Percentiles rank a stretch among this genome's conserved stretches.
These are phyloP conservation scores for Cucurbita pepo DNA, from an alignment of 306 rosid genomes.

Conservation along the genomic window DNA sequence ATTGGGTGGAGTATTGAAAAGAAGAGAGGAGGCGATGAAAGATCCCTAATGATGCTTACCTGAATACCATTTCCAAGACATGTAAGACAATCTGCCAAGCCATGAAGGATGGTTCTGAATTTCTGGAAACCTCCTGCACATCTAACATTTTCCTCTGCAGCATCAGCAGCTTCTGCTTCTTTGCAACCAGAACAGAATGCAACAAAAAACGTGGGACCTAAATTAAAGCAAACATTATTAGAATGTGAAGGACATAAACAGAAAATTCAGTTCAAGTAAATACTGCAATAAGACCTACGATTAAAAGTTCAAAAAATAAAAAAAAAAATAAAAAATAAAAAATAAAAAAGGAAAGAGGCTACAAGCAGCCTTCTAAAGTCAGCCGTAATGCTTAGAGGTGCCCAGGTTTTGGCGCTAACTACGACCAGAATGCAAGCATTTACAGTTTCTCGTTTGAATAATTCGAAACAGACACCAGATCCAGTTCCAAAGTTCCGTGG, in stretches of 20 bases:
- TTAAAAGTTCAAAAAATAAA: not conserved
- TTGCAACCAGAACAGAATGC: slow-evolving; percentile 46
- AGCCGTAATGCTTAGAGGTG: not conserved
- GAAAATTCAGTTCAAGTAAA: not conserved
- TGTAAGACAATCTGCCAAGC: slow-evolving; percentile 61
- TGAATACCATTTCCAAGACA: slow-evolving; percentile 31
- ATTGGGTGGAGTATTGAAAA: not conserved
- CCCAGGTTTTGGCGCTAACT: not conserved
- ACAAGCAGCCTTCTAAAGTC: not conserved
- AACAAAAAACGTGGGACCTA: slow-evolving; percentile 72
- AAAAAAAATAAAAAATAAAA: not conserved
- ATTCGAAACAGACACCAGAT: not conserved
- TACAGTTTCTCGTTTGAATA: not conserved
- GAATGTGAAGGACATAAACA: not conserved
- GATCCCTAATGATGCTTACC: slow-evolving; percentile 20
- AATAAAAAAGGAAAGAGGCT: not conserved
- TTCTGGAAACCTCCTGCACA: slow-evolving; percentile 21
- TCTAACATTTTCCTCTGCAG: slow-evolving; percentile 16
- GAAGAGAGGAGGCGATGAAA: not conserved
- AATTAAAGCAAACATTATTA: not conserved
- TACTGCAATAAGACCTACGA: not conserved
- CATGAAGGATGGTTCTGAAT: slow-evolving; percentile 36
- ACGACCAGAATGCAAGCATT: not conserved
- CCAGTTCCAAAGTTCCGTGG: not conserved
- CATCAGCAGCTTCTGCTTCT: slow-evolving; percentile 23